Percentiles rank a stretch among this genome's conserved stretches.
phyloP scores from a whole-genome alignment of 2,329 filamentous ascomycete genomes.

The Juglanconis oblonga region DNA sequence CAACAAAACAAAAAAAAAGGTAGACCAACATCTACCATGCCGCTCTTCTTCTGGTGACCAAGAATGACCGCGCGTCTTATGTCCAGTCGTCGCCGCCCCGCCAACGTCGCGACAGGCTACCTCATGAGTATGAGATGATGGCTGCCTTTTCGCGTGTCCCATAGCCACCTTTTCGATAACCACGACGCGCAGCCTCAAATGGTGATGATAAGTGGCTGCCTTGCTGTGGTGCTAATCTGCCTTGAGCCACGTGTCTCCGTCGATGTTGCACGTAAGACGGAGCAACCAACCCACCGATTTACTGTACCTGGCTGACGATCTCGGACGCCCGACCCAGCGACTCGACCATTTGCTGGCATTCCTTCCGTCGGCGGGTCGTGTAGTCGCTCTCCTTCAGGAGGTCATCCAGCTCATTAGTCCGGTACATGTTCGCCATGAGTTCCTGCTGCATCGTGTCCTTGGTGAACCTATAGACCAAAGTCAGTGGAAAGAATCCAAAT shows the following conservation, averaged over 20 bases:
- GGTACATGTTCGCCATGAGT: slow-evolving; percentile 96
- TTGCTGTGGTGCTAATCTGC: background rate
- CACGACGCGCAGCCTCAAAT: background rate
- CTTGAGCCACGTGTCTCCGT: background rate
- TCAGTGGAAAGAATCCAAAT: no score
- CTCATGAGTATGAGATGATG: background rate
- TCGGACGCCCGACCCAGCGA: slow-evolving; percentile 85
- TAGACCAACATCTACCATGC: background rate
- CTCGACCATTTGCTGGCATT: slow-evolving; percentile 99
- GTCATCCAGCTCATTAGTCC: slow-evolving; percentile 83
- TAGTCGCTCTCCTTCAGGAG: slow-evolving; percentile 98
- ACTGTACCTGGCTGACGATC: slow-evolving; percentile 83
- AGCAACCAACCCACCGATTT: slow-evolving; percentile 22
- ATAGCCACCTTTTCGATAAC: background rate
- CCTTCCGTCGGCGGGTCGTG: slow-evolving; percentile 89
- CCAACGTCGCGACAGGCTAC: background rate
- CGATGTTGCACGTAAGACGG: background rate
- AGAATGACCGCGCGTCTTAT: background rate
- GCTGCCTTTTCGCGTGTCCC: background rate
- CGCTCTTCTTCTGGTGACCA: background rate
- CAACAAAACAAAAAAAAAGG: background rate
- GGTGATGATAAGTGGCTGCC: no score
- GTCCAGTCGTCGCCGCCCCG: background rate
- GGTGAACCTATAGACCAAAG: slow-evolving; percentile 62
- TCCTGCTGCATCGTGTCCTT: slow-evolving; percentile 99